Evolutionary conservation across 2,329 filamentous ascomycete genomes (phyloP), one percentile per base, ranked within the genome.

Genomic region (Microdochium bolleyi): DNA sequence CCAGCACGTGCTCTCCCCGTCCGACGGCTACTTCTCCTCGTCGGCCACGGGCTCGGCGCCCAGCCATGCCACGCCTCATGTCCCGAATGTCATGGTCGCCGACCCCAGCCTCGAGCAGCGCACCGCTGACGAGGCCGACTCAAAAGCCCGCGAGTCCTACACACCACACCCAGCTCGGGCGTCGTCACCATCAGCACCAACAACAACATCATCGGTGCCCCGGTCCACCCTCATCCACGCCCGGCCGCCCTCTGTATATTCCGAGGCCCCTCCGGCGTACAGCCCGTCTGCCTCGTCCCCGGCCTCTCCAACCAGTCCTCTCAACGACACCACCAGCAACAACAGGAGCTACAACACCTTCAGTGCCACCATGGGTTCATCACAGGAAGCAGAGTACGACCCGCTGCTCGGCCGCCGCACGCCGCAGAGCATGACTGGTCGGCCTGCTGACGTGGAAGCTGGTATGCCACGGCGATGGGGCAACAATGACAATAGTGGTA

Each of bases 11-110:
- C 64, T 77, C 53, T 79, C 76, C 27, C 76, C 76, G 38, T 72
- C 74, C n/a, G 74, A 80, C 55, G 76, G 75, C 34, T 78, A 77
- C 69, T 79, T 79, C 61, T 68, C 70, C 59, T 66, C 61, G 34
- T 60, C 58, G 24, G 53, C 58, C 32, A 41, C 68, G 62, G 71
- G 70, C 25, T 69, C n/a, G n/a, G n/a, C n/a, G n/a, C n/a, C n/a
- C n/a, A n/a, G n/a, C n/a, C n/a, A n/a, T n/a, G n/a, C n/a, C n/a
- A n/a, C n/a, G n/a, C n/a, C 67, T 46, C 64, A 62, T 53, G 71
- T 79, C 14, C 76, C 76, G 44, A 72, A 77, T 61, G 64, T 78
- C 51, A 66, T 76, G 55, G 72, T 79, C 52, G 66, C 70, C 56
- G 76, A 80, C 55, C 75, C 77, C 49, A 76, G 71, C 48, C 62